Evolutionary conservation across 257 asterid genomes (phyloP).

Genomic region (Jacaranda mimosifolia): DNA sequence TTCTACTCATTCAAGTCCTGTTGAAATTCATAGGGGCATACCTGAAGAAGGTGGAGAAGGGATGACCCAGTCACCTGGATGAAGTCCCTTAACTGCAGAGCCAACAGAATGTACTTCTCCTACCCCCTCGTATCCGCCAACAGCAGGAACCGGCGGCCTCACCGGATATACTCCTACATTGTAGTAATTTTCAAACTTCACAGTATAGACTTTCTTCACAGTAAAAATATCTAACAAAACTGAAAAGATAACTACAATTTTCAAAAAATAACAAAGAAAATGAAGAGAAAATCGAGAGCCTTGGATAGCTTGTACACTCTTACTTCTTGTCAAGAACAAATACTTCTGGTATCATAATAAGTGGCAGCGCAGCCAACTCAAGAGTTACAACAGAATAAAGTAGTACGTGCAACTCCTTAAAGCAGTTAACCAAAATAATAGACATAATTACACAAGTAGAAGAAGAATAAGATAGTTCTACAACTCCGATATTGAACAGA

Average conservation of each 20-base stretch:
- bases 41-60: conserved; percentile 97
- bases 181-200: conserved; percentile 23
- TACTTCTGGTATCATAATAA: conserved; percentile 5
- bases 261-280: background rate
- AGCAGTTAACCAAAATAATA: conserved; percentile 11
- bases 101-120: conserved; percentile 89
- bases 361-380: conserved; percentile 1
- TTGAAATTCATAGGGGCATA: conserved; percentile 33
- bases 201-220: background rate
- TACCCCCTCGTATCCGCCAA: conserved; percentile 99
- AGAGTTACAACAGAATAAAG: background rate
- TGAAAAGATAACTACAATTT: background rate
- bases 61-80: conserved; percentile 90
- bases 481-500: background rate
- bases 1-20: background rate
- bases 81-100: conserved; percentile 69
- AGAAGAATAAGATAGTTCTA: conserved; percentile 7
- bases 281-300: background rate
- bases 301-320: background rate
- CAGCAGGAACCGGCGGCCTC: conserved; percentile 91
- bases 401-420: background rate
- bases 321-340: conserved; percentile 21
- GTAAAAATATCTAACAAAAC: background rate
- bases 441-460: background rate
- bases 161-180: conserved; percentile 88